Evolutionary conservation across 179 eudicot species (phyloP).

Genomic region (Spinacia oleracea): DNA sequence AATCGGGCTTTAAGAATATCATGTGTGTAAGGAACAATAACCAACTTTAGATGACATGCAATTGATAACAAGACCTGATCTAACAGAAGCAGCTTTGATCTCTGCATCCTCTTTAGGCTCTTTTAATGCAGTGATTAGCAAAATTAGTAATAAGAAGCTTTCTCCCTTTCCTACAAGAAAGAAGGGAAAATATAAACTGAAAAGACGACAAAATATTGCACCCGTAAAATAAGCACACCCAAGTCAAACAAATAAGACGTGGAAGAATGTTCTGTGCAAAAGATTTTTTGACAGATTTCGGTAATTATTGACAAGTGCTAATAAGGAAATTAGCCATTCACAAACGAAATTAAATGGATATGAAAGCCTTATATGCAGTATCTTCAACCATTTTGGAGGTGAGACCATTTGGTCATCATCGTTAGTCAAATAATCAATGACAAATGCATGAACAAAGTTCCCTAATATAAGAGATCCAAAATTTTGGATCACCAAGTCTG

Average conservation of each 20-base stretch:
- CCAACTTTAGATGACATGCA: constrained; percentile 56
- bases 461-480: too few species aligned
- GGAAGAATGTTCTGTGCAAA: constrained; percentile 53
- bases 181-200: background rate
- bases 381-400: too few species aligned
- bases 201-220: background rate
- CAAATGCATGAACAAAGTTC: too few species aligned
- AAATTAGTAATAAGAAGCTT: background rate
- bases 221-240: constrained; percentile 36
- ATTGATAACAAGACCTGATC: constrained; percentile 65
- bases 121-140: background rate
- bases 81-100: constrained; percentile 67
- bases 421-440: too few species aligned
- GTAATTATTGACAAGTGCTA: too few species aligned
- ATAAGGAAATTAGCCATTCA: too few species aligned
- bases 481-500: too few species aligned
- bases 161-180: background rate
- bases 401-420: too few species aligned
- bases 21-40: constrained; percentile 49
- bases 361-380: too few species aligned
- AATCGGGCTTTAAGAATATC: constrained; percentile 52
- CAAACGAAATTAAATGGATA: too few species aligned
- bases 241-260: constrained; percentile 38
- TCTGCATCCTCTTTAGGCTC: constrained; percentile 47
- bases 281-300: constrained; percentile 53